Evolutionary conservation across 1,284 basidiomycete genomes (phyloP), one percentile per base, ranked within the genome.

Genomic region (Papiliotrema terrestris): DNA sequence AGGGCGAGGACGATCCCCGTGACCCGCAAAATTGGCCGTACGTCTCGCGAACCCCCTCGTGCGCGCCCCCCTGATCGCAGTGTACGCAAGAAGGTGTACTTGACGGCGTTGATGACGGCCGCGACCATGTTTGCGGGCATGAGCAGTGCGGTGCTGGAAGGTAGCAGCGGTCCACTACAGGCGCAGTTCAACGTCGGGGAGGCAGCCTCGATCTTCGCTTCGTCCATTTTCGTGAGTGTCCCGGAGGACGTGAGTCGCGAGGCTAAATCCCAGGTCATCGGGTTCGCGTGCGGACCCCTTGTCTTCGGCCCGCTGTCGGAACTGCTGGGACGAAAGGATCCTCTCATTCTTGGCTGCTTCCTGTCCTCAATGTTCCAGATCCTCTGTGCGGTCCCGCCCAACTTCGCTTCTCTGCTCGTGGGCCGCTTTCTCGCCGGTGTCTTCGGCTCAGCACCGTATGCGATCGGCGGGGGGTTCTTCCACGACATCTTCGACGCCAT

Each of bases 51-150:
- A 5, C 29, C 11, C 41, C 6, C 11, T 32, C 29, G 11, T 5
- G 11, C 11, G 11, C 11, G 29, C 29, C 6, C 11, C 5, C 29
- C 17, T 1, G 11, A 19, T 43, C 14, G 5, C 36, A 51, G 49
- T 5, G 8, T 51, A 8, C 13, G 19, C 20, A 35, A 38, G 25
- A 62, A 62, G 50, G 45, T 60, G 15, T 13, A 54, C 11, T 54
- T 60, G 39, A 62, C 57, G 13, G 45, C 43, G 2, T 36, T 63
- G 32, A 55, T 63, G 36, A 61, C 59, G 9, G 6, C 57, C 1
- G 62, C 62, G 19, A 63, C 62, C 1, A 37, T 63, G 42, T 63
- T 57, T 55, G 53, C 62, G 0, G 62, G 62, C 1, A 46, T 61
- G 14, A 55, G 49, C 25, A 49, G 45, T 0, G 55, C 62, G 1